phyloP scores from a whole-genome alignment of 768 basidiomycete species.

The Russula griseocarnosa region DNA sequence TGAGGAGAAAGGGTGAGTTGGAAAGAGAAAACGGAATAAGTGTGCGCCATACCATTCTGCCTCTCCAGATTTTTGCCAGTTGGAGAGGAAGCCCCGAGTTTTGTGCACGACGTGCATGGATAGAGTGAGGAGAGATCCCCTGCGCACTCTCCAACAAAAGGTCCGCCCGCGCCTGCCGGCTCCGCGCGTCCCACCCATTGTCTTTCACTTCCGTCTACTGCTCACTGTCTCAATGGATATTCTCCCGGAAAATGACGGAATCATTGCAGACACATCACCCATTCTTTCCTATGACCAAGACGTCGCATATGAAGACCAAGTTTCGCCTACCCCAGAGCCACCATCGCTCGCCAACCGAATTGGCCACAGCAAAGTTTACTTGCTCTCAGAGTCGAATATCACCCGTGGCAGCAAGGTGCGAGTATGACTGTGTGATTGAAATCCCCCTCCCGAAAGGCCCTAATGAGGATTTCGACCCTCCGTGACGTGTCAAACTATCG shows the following conservation, averaged over 20 bases:
- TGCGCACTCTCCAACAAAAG: not conserved
- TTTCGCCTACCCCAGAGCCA: constrained; percentile 36
- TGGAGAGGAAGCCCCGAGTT: constrained; percentile 22
- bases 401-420: constrained; percentile 70
- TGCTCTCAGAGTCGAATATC: constrained; percentile 64
- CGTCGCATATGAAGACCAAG: constrained; percentile 55
- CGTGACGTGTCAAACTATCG: constrained; percentile 20
- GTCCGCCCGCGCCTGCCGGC: not conserved
- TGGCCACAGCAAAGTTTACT: constrained; percentile 68
- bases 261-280: constrained; percentile 9
- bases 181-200: not conserved
- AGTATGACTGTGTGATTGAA: constrained; percentile 41
- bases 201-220: not conserved
- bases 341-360: constrained; percentile 60
- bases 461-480: constrained; percentile 40
- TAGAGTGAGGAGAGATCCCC: not conserved
- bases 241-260: constrained; percentile 20
- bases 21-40: not conserved
- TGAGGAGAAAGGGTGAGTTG: constrained; percentile 30
- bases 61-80: constrained; percentile 25
- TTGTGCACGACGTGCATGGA: constrained; percentile 25
- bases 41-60: constrained; percentile 22
- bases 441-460: constrained; percentile 36
- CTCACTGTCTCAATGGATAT: constrained; percentile 32
- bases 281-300: constrained; percentile 54